Percentiles rank a stretch among this genome's conserved stretches.
These are phyloP conservation scores for Chondrus crispus DNA, from an alignment of 23 red algal genomes.

Conservation along the genomic window DNA sequence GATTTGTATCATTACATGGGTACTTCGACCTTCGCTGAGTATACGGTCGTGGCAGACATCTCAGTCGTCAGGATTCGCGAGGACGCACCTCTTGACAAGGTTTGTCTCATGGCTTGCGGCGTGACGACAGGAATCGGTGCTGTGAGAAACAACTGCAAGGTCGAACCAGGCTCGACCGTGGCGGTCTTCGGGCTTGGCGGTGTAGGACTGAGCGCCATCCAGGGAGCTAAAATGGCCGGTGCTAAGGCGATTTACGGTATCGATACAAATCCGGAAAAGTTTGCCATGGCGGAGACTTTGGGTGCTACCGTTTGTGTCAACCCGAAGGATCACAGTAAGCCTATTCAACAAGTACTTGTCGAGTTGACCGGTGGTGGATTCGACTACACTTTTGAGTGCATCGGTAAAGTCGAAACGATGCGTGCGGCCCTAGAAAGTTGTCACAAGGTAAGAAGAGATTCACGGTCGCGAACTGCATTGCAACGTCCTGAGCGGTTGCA, in stretches of 20 bases:
- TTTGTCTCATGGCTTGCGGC: slow-evolving; percentile 86
- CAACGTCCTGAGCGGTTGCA: neutral
- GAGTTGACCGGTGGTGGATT: slow-evolving; percentile 92
- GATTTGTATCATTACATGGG: slow-evolving; percentile 90
- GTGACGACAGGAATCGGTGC: slow-evolving; percentile 90
- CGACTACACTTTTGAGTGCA: slow-evolving; percentile 97
- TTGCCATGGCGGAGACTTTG: slow-evolving; percentile 63
- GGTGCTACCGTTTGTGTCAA: slow-evolving; percentile 97
- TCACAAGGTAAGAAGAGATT: slow-evolving; percentile 57
- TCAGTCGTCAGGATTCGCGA: slow-evolving; percentile 75
- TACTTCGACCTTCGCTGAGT: slow-evolving; percentile 80
- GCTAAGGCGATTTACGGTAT: slow-evolving; percentile 75
- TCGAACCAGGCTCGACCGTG: slow-evolving; percentile 81
- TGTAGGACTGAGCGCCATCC: slow-evolving; percentile 75
- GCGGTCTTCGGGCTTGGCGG: slow-evolving; percentile 87
- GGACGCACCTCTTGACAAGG: slow-evolving; percentile 75
- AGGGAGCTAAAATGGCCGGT: slow-evolving; percentile 77
- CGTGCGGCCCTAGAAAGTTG: slow-evolving; percentile 87
- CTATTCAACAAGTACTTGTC: slow-evolving; percentile 84
- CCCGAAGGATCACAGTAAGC: slow-evolving; percentile 58
- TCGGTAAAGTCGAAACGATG: slow-evolving; percentile 83
- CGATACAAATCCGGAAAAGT: slow-evolving; percentile 83
- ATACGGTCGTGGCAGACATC: slow-evolving; percentile 89
- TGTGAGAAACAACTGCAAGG: slow-evolving; percentile 80
- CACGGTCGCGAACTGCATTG: neutral